These are phyloP conservation scores for Yamadazyma akitaensis DNA, from an alignment of 805 yeast species.

Conservation along the genomic window DNA sequence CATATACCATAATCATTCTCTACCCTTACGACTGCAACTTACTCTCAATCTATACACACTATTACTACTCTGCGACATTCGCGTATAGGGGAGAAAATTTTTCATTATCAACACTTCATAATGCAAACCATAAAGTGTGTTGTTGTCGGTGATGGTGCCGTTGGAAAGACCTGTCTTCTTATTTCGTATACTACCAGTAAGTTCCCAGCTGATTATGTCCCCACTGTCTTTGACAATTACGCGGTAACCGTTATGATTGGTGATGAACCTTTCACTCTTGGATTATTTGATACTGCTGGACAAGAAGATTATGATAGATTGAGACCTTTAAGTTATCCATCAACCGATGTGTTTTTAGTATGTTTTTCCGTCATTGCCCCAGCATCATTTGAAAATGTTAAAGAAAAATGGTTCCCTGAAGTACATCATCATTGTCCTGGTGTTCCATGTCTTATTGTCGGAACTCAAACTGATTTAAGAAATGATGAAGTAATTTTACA, in stretches of 20 bases:
- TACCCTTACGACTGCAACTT: not conserved
- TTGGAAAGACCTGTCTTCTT: constrained; percentile 92
- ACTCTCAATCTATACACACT: no score
- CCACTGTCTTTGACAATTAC: constrained; percentile 96
- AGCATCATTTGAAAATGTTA: constrained; percentile 94
- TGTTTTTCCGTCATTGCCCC: constrained; percentile 97
- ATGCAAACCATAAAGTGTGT: constrained; percentile 85
- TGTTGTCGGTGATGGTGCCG: constrained; percentile 99
- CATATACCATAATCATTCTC: not conserved
- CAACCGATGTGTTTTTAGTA: constrained; percentile 93
- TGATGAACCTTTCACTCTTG: constrained; percentile 95
- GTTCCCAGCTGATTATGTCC: constrained; percentile 97
- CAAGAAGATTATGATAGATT: constrained; percentile 98
- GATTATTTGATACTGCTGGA: constrained; percentile 98
- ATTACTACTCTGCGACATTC: not conserved
- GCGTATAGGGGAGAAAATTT: not conserved
- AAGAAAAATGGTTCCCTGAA: constrained; percentile 98
- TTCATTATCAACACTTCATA: constrained; percentile 2
- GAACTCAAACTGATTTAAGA: constrained; percentile 93
- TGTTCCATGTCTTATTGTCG: constrained; percentile 94
- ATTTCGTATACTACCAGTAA: constrained; percentile 96
- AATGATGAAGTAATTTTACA: constrained; percentile 89
- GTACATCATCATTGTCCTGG: constrained; percentile 97
- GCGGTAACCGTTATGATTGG: constrained; percentile 96
- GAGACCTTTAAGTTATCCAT: constrained; percentile 95